Percentiles rank a stretch among this genome's conserved stretches.
Evolutionary conservation across 2,329 filamentous ascomycete genomes (phyloP).

Genomic region (Scolecobasidium constrictum): DNA sequence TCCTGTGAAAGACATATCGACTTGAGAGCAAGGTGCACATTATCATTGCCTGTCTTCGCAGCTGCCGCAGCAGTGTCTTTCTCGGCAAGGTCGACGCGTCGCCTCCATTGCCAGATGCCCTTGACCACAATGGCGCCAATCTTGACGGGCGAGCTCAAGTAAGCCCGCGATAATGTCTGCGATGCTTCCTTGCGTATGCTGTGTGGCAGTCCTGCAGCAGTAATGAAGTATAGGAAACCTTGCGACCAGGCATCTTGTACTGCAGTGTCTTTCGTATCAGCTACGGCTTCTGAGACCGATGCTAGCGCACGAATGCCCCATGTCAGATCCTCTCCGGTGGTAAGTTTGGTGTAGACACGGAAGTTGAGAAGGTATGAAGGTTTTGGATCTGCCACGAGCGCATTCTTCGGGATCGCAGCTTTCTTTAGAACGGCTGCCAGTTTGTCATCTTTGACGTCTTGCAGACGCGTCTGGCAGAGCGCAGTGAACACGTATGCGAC

Average conservation of each 20-base stretch:
- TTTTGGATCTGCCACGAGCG: constrained; percentile 62
- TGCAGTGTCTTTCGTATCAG: constrained; percentile 30
- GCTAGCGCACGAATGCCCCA: constrained; percentile 67
- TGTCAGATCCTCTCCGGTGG: constrained; percentile 59
- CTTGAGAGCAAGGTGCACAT: constrained; percentile 50
- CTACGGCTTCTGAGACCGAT: constrained; percentile 46
- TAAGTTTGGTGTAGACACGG: constrained; percentile 73
- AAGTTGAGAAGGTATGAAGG: constrained; percentile 79
- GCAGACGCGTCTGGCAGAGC: constrained; percentile 45
- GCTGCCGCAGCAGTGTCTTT: constrained; percentile 64
- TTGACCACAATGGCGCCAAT: constrained; percentile 55
- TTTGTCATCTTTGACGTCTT: constrained; percentile 44
- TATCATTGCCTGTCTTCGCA: constrained; percentile 52
- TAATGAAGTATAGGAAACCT: constrained; percentile 68
- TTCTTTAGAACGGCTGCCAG: constrained; percentile 49
- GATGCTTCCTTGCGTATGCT: constrained; percentile 53
- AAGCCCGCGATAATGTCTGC: constrained; percentile 52
- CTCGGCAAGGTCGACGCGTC: constrained; percentile 54
- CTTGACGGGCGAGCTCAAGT: constrained; percentile 45
- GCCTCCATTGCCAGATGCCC: constrained; percentile 73
- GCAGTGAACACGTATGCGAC: constrained; percentile 65
- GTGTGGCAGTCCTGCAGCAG: constrained; percentile 49
- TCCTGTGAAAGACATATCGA: constrained; percentile 48
- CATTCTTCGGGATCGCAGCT: constrained; percentile 51
- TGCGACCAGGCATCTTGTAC: constrained; percentile 69